A percentile compares a stretch with the other conserved stretches of the same genome.
Conservation (phyloP, 352 stramenopile species). For the Phytopythium cucurbitacearum region DNA sequence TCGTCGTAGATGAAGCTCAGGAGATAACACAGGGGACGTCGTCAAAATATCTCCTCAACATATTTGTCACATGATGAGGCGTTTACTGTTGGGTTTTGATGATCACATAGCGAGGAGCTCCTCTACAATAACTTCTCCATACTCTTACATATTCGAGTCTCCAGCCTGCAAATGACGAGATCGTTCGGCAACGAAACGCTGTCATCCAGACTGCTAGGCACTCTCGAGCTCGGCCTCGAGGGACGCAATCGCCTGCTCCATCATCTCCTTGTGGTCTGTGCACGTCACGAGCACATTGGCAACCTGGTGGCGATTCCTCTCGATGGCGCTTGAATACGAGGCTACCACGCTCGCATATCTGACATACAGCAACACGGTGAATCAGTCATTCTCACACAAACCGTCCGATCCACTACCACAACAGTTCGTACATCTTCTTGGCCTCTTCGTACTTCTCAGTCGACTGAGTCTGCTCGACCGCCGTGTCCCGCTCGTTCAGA, state of each 20-base stretch:
- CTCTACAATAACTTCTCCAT: conserved; percentile 5
- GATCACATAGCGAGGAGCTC: not conserved
- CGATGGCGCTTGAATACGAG: conserved; percentile 38
- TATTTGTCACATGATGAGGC: too few relatives aligned
- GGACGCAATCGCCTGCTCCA: conserved; percentile 55
- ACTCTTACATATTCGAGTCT: conserved; percentile 22
- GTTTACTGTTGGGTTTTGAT: too few relatives aligned
- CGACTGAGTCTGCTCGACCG: conserved; percentile 34
- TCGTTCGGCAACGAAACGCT: not conserved
- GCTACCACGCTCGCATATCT: conserved; percentile 50
- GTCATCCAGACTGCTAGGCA: conserved; percentile 36
- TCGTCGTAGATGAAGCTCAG: conserved; percentile 10
- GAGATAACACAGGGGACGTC: not conserved
- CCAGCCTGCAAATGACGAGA: conserved; percentile 14
- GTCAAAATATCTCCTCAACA: too few relatives aligned
- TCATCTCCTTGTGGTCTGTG: conserved; percentile 59
- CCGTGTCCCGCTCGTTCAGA: conserved; percentile 49
- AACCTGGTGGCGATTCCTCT: conserved; percentile 60
- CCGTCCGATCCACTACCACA: conserved; percentile 5
- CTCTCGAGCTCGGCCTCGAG: conserved; percentile 48
- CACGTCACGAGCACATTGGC: conserved; percentile 59
- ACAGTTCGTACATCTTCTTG: conserved; percentile 48
- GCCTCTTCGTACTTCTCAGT: conserved; percentile 36
- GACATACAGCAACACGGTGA: not conserved
- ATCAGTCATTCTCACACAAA: not conserved